Percentiles rank a stretch among this genome's conserved stretches.
Evolutionary conservation across 192 early-diverging fungal species (phyloP).

Genomic region (Mycoemilia scoparia): DNA sequence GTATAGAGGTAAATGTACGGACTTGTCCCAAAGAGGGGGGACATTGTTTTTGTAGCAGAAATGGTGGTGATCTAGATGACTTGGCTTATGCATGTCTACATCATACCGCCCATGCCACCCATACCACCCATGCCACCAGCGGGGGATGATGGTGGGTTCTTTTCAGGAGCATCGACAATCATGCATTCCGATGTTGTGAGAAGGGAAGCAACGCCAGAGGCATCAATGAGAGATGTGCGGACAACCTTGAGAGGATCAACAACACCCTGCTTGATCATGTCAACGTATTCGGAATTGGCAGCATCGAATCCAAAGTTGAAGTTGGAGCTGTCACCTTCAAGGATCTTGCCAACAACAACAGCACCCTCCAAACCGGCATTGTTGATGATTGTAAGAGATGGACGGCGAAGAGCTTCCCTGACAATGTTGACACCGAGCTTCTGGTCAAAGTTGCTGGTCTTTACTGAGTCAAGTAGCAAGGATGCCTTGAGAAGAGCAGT

Average conservation of each 20-base stretch:
- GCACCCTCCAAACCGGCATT: slow-evolving; percentile 97
- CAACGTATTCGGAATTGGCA: slow-evolving; percentile 73
- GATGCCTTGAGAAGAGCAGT: slow-evolving; percentile 89
- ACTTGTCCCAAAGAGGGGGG: too few species aligned
- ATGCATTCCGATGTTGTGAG: slow-evolving; percentile 97
- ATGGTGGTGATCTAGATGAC: too few species aligned
- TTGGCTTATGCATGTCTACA: too few species aligned
- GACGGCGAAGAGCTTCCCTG: slow-evolving; percentile 80
- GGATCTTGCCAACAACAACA: slow-evolving; percentile 87
- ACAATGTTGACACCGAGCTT: slow-evolving; percentile 95
- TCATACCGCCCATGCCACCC: slow-evolving; percentile 55
- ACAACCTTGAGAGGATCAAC: slow-evolving; percentile 99
- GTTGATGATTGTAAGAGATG: slow-evolving; percentile 84
- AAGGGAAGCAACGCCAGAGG: slow-evolving; percentile 89
- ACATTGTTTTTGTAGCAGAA: too few species aligned
- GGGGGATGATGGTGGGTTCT: slow-evolving; percentile 32
- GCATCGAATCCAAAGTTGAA: slow-evolving; percentile 96
- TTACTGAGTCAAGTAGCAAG: slow-evolving; percentile 58
- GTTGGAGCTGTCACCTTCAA: slow-evolving; percentile 54
- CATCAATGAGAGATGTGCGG: slow-evolving; percentile 92
- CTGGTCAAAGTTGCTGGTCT: slow-evolving; percentile 98
- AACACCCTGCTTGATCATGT: slow-evolving; percentile 95
- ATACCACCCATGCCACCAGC: slow-evolving; percentile 38
- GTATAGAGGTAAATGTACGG: too few species aligned
- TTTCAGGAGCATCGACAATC: slow-evolving; percentile 88